phyloP scores from a whole-genome alignment of 1,139 yeast species.

The Suhomyces taliae region DNA sequence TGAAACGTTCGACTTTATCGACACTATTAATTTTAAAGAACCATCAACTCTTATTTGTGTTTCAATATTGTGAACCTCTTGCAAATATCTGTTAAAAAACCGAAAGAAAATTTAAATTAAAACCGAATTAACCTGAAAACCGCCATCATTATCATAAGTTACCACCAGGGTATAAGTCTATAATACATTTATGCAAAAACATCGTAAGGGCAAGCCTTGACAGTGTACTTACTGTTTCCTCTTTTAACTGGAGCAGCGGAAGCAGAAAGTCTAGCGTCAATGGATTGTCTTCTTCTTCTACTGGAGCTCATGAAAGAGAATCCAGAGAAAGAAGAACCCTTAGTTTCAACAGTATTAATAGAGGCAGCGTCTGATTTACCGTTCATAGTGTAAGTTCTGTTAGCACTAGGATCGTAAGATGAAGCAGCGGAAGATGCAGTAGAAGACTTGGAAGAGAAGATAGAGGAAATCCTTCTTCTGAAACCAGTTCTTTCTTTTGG shows the following conservation, averaged over 20 bases:
- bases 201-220: constrained; percentile 21
- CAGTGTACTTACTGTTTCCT: constrained; percentile 19
- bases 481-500: constrained; percentile 25
- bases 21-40: constrained; percentile 11
- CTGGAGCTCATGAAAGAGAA: constrained; percentile 28
- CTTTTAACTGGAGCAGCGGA: constrained; percentile 7
- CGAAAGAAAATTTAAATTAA: constrained; percentile 2
- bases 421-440: constrained; percentile 9
- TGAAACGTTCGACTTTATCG: constrained; percentile 9
- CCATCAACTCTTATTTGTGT: constrained; percentile 8
- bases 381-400: constrained; percentile 1
- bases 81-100: constrained; percentile 1
- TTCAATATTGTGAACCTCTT: background rate
- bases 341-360: constrained; percentile 28
- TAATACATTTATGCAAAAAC: constrained; percentile 9
- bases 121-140: constrained; percentile 1
- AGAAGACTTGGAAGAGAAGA: constrained; percentile 22
- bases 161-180: constrained; percentile 6
- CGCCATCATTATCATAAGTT: constrained; percentile 1
- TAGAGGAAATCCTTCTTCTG: constrained; percentile 28
- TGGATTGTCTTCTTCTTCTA: constrained; percentile 9
- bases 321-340: constrained; percentile 30
- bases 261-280: constrained; percentile 6
- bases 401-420: constrained; percentile 7
- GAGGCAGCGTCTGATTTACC: constrained; percentile 28